Percentiles rank a stretch among this genome's conserved stretches.
Evolutionary conservation across 2,329 filamentous ascomycete genomes (phyloP).

Genomic region (Ceratocystis albifundus): DNA sequence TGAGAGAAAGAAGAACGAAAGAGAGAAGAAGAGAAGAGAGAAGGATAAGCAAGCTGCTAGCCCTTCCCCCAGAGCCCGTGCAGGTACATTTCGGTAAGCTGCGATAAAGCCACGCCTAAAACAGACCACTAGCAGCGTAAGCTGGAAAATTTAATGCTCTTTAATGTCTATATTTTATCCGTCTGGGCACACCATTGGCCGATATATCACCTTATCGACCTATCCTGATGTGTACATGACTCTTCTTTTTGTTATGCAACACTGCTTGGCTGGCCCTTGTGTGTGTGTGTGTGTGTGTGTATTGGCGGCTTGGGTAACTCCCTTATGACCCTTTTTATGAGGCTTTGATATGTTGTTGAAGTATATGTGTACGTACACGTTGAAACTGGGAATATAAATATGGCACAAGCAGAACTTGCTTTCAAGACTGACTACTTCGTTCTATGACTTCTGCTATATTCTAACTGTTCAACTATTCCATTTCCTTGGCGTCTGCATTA

Average conservation of each 20-base stretch:
- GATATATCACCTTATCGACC: slow-evolving; percentile 9
- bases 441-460: not conserved
- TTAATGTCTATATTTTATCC: not conserved
- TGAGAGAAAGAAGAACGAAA: not conserved
- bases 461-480: not conserved
- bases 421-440: not conserved
- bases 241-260: not conserved
- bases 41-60: too few species aligned
- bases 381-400: not conserved
- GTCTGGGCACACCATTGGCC: not conserved
- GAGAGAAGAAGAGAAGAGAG: too few species aligned
- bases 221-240: not conserved
- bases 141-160: not conserved
- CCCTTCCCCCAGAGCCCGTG: not conserved
- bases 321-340: too few species aligned
- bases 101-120: slow-evolving; percentile 7
- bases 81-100: not conserved
- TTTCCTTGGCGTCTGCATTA: not conserved
- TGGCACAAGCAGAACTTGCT: not conserved
- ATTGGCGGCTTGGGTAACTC: not conserved
- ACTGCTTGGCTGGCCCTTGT: not conserved
- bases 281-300: too few species aligned
- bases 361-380: too few species aligned
- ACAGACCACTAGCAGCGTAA: not conserved
- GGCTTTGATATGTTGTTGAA: too few species aligned